Evolutionary conservation across 2,329 filamentous ascomycete species (phyloP), one percentile per base, ranked within the genome.

Genomic region (Tolypocladium ophioglossoides): DNA sequence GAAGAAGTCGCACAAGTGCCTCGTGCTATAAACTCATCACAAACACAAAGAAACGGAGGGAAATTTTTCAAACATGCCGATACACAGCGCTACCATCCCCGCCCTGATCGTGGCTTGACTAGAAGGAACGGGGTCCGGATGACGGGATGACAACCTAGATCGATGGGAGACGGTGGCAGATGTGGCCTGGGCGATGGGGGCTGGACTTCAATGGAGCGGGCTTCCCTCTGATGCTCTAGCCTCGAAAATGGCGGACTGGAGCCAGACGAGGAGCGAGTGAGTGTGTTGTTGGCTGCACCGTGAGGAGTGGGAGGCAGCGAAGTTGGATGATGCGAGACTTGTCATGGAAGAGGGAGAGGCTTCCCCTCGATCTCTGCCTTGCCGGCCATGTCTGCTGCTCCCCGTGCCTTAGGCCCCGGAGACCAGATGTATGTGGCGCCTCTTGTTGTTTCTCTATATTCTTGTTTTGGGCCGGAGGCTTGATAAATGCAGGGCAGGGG

Each of bases 1-100:
- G 80, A 91, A 89, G 78, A 86, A 82, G 73, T 76, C 72, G 57
- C 78, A 81, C 71, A 86, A 81, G 70, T 91, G 87, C 72, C 74
- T 83, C 61, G 72, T 91, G 69, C 79, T 91, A 68, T 91, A 70
- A 70, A 57, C 34, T 34, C 39, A 41, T 34, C 52, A 24, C 35
- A 47, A 52, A 32, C 8, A 9, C 12, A 52, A 20, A 41, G 37
- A 41, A 51, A 40, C 50, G 22, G 41, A 47, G 39, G 39, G 27
- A 53, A 46, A 35, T 27, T n/a, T 35, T 14, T 35, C 35, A 47
- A 47, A 53, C 37, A 52, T 52, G 22, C 37, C 52, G 50, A 52
- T 38, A 54, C 52, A 52, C 49, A 55, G 54, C 39, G 50, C 51
- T 44, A 49, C 52, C 38, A 48, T 37, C 49, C 55, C 46, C 40